Evolutionary conservation across 148 eudicot species (phyloP), one percentile per base, ranked within the genome.

Genomic region (Limonium bicolor): DNA sequence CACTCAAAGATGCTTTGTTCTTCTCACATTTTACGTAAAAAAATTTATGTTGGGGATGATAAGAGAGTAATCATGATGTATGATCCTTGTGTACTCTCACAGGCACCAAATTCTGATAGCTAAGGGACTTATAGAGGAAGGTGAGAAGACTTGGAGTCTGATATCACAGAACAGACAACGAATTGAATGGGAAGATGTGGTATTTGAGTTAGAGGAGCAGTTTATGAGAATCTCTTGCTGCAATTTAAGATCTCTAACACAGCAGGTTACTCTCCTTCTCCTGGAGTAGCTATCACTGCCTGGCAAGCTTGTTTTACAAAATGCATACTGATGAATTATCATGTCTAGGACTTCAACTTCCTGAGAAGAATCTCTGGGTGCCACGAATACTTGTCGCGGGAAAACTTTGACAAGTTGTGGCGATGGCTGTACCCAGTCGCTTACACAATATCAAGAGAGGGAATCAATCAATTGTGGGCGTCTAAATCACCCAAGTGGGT

Each of bases 341-440:
- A 30, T 59, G 43, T 33, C 27, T 61, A 90, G 99, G 99, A 90
- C 62, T 75, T 84, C 35, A 76, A 80, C 46, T 64, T 76, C 50
- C 64, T 90, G 59, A 71, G 85, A 65, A 78, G 64, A 58, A 62
- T 69, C 38, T 64, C 79, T 34, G 82, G 93, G 41, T 80, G 80
- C 37, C 66, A 58, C 10, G 88, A 70, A 21, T 55, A 69, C 37
- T 62, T 90, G 57, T 54, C 70, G 30, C 78, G 47, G 31, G 95
- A 80, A 25, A 62, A 73, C 55, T 90, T 90, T 35, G 88, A 84
- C 47, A 77, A 62, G 60, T 59, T 90, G 73, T 90, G 99, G 99
- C 66, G 65, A 46, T 90, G 95, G 95, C 71, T 90, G 33, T 90
- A 68, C 54, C 99, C 99, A 1, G 82, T 90, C 22, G 99, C 95